Conservation (phyloP, 2,329 filamentous ascomycete species). For the Aspergillus luchuensis region DNA sequence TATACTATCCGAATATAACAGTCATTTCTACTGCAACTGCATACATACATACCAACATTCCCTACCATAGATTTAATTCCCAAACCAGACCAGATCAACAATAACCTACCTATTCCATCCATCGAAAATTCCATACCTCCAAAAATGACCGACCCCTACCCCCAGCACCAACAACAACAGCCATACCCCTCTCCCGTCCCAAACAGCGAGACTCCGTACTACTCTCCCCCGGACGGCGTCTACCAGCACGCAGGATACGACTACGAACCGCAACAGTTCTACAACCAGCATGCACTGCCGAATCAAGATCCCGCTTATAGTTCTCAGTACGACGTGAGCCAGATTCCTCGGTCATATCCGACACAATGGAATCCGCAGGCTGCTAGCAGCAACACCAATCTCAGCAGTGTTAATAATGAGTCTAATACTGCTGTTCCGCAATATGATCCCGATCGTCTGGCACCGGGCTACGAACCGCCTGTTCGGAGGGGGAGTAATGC, state of each 20-base stretch:
- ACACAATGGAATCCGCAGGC: constrained; percentile 7
- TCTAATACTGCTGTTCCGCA: too few relatives aligned
- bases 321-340: constrained; percentile 16
- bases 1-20: not conserved
- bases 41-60: not conserved
- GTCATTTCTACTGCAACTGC: not conserved
- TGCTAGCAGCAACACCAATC: too few relatives aligned
- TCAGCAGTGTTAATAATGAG: too few relatives aligned
- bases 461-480: constrained; percentile 10
- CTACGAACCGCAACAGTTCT: constrained; percentile 26
- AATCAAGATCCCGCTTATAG: constrained; percentile 10
- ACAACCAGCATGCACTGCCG: constrained; percentile 14
- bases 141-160: constrained; percentile 56
- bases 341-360: constrained; percentile 10
- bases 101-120: not conserved
- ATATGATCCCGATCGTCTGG: constrained; percentile 14
- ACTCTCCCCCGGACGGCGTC: constrained; percentile 28
- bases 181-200: constrained; percentile 21
- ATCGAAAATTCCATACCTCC: not conserved
- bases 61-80: not conserved
- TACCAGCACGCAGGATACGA: constrained; percentile 28
- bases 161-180: constrained; percentile 36
- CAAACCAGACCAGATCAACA: too few relatives aligned
- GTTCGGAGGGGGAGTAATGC: constrained; percentile 19
- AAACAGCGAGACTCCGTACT: constrained; percentile 21